Base-by-base conservation (phyloP, 345 rosid genomes). In the Excoecaria cochinchinensis region DNA sequence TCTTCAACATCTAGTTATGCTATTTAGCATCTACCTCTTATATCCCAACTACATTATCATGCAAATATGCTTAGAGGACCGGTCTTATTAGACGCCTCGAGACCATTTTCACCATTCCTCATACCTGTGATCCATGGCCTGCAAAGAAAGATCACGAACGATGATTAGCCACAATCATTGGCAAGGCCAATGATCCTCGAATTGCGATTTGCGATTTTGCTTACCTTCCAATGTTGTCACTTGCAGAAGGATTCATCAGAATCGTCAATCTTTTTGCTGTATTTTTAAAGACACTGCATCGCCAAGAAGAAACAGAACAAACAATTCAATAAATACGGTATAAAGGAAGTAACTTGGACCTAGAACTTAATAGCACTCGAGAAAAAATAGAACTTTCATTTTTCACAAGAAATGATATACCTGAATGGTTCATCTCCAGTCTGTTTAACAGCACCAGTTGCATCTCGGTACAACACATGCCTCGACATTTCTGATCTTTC, bases 381-480 rank as follows among this genome's bases (percentile, higher is more conserved):
- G 4, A 3, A 55, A n/a, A 6, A 25, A n/a, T 56, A 71, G 22
- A 47, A 22, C 6, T 44, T 10, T 3, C 31, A 53, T 16, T 53
- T 74, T 17, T 24, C 53, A 13, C 21, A 51, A 7, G 8, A 14
- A 40, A 25, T n/a, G 22, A 6, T 22, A 10, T 80, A 94, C 98
- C 99, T 90, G 94, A 89, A 95, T 58, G 95, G 97, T 83, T 92
- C 97, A 31, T 86, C 92, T 66, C 97, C 97, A 13, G 80, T 86
- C 52, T 80, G 88, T 77, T 83, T 92, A 56, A 83, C 80, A 58
- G 86, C 82, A 72, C 94, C 97, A 17, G 82, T 74, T 38, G 86
- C 85, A 75, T 91, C 97, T 53, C 82, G 87, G 81, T 95, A 95
- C 70, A 90, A 85, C 74, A 95, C 91, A 75, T 74, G 88, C 70